Percentiles rank a stretch among this genome's conserved stretches.
Evolutionary conservation across 2,329 filamentous ascomycete genomes (phyloP).

Genomic region (Volutella citrinella): DNA sequence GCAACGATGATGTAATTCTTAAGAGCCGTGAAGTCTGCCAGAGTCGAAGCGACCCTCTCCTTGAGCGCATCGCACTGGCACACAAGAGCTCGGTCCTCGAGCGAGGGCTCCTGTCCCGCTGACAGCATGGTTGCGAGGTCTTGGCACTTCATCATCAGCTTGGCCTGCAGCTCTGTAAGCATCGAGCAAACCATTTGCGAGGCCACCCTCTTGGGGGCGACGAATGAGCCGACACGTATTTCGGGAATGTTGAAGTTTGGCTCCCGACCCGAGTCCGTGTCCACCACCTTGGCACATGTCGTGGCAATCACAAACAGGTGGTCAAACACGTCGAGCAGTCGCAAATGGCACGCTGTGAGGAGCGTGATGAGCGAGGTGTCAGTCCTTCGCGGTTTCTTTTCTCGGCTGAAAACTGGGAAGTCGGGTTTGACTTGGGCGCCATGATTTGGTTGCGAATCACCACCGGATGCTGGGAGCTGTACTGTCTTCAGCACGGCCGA

Average conservation of each 20-base stretch:
- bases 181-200: constrained; percentile 31
- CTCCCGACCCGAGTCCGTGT: too few relatives aligned
- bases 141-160: constrained; percentile 16
- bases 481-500: too few relatives aligned
- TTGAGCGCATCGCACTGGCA: constrained; percentile 29
- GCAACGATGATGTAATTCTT: too few relatives aligned
- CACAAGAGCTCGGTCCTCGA: constrained; percentile 18
- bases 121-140: constrained; percentile 12
- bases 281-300: constrained; percentile 31
- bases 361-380: constrained; percentile 36
- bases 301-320: constrained; percentile 28
- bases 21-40: too few relatives aligned
- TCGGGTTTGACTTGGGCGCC: too few relatives aligned
- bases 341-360: constrained; percentile 35
- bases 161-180: constrained; percentile 29
- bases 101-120: constrained; percentile 8
- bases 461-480: too few relatives aligned
- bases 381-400: too few relatives aligned
- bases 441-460: too few relatives aligned
- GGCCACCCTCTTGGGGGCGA: constrained; percentile 30
- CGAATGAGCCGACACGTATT: constrained; percentile 38
- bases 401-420: too few relatives aligned
- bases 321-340: constrained; percentile 36
- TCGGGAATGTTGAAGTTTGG: constrained; percentile 36
- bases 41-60: too few relatives aligned